These are phyloP conservation scores for Kwoniella sp. DNA, from an alignment of 768 basidiomycete species.

Conservation along the genomic window DNA sequence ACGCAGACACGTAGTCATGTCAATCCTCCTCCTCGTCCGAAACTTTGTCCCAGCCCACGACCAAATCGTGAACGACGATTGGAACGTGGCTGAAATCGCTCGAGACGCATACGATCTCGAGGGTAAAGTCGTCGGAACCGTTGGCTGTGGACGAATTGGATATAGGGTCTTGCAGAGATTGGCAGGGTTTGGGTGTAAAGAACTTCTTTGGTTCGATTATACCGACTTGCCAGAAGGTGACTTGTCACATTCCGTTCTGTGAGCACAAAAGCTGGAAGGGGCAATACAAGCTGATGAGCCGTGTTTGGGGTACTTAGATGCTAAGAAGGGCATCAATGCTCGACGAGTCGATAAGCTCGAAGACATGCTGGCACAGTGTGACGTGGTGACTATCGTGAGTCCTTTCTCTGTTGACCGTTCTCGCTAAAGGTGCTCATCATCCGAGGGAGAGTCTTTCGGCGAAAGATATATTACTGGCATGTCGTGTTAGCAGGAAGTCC, in stretches of 20 bases:
- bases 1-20: constrained; percentile 63
- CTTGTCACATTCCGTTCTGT: no score
- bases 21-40: constrained; percentile 83
- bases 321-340: constrained; percentile 61
- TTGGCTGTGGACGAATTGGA: constrained; percentile 77
- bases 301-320: no score
- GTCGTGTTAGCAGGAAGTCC: no score
- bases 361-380: constrained; percentile 59
- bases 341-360: constrained; percentile 74
- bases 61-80: constrained; percentile 74
- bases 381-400: constrained; percentile 52
- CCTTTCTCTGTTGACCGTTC: not conserved
- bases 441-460: not conserved
- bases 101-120: constrained; percentile 86
- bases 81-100: constrained; percentile 81
- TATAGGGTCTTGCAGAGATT: constrained; percentile 69
- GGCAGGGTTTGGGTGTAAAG: constrained; percentile 81
- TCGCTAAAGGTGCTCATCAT: no score
- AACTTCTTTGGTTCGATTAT: constrained; percentile 88
- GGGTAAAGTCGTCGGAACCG: constrained; percentile 86
- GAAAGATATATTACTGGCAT: no score
- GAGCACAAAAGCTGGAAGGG: not conserved
- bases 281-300: no score
- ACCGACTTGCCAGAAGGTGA: constrained; percentile 65
- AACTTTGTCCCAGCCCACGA: constrained; percentile 78